phyloP scores from a whole-genome alignment of 164 flowering plant species.

The Macadamia integrifolia region DNA sequence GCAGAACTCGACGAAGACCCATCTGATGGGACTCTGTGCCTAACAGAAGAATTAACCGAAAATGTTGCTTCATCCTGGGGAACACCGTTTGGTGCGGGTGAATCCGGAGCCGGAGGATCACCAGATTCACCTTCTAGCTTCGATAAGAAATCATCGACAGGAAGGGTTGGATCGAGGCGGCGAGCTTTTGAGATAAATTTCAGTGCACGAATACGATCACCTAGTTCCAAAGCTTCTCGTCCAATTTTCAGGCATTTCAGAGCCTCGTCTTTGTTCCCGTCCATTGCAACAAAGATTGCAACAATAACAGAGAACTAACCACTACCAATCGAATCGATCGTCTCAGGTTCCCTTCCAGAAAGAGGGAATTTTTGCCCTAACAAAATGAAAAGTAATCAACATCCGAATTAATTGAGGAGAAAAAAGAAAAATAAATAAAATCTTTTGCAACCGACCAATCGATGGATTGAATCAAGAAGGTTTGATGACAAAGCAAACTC shows the following conservation, averaged over 20 bases:
- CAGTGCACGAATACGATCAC: constrained; percentile 62
- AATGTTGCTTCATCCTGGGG: constrained; percentile 1
- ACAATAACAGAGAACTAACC: constrained; percentile 1
- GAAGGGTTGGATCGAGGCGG: constrained; percentile 68
- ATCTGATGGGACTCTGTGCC: constrained; percentile 27
- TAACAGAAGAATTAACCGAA: constrained; percentile 5
- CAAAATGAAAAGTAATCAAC: too few species aligned
- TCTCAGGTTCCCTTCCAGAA: too few species aligned
- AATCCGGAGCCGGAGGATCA: constrained; percentile 3
- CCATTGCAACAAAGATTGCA: constrained; percentile 36
- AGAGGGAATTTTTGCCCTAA: too few species aligned
- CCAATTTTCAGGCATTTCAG: constrained; percentile 72
- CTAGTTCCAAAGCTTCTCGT: constrained; percentile 47
- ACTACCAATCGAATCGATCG: not conserved
- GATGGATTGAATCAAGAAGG: not conserved
- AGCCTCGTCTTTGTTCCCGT: constrained; percentile 90
- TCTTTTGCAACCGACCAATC: too few species aligned
- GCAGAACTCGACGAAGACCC: constrained; percentile 24
- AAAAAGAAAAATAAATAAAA: too few species aligned
- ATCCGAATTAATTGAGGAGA: too few species aligned
- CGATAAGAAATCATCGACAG: constrained; percentile 55
- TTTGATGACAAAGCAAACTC: not conserved
- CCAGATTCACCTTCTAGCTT: constrained; percentile 20
- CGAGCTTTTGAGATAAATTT: constrained; percentile 74
- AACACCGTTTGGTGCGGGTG: not conserved